Evolutionary conservation across 345 rosid species (phyloP), one percentile per base, ranked within the genome.

Genomic region (Camelina sativa): DNA sequence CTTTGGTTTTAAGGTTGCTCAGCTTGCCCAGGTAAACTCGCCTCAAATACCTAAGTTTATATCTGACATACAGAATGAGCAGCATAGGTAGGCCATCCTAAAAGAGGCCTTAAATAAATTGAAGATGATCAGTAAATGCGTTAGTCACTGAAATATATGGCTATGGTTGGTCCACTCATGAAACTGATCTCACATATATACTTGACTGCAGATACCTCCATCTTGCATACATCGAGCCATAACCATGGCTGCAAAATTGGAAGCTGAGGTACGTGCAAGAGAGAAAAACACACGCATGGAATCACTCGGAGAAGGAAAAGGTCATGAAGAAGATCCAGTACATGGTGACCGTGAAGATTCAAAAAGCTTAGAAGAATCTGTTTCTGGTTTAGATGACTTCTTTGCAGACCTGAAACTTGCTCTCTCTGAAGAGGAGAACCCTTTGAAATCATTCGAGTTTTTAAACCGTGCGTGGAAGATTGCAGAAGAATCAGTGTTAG

Each of bases 1-100:
- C 82, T 94, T 91, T 38, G 97, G 96, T 61, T 86, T 91, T 76
- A 94, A 88, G 76, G 97, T 94, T 71, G 97, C 97, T 13, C 84
- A 86, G 79, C 93, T 94, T 61, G 97, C 97, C 30, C 93, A 90
- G 95, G 98, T 89, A 55, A 65, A 30, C 44, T 62, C 54, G 50
- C 10, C 2, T 51, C n/a, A 6, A 55, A 48, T 56, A 71, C 46
- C 8, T 47, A 63, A 58, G 52, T 44, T 19, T 43, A 59, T 47
- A 44, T 23, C 16, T 28, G 17, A 37, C 55, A 46, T 43, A 13
- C 37, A 30, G 50, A 55, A 53, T 52, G 60, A 25, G 38, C 20
- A 35, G 30, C 30, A 28, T 37, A 11, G 22, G 9, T 67, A 17
- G 60, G 46, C 28, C 30, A 28, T 11, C 37, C 67, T 62, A 13